Conservation (phyloP, 768 basidiomycete species). For the Xerocomus spinulosus region DNA sequence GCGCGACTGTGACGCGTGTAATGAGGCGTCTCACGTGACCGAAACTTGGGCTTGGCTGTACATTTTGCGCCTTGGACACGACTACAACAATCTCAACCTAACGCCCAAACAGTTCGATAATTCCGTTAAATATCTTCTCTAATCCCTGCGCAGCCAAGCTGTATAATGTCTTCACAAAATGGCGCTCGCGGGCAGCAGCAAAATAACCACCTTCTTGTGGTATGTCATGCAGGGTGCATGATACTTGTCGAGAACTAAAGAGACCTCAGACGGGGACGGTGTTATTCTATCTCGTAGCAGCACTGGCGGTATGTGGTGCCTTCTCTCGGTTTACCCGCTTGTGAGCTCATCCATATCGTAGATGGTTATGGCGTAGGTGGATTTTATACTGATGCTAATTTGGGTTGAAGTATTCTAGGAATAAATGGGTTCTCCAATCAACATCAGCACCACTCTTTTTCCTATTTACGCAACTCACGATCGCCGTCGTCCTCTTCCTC, state of each 20-base stretch:
- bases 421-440: constrained; percentile 85
- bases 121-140: not conserved
- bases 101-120: not conserved
- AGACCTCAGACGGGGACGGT: constrained; percentile 62
- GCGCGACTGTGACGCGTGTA: constrained; percentile 7
- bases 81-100: not conserved
- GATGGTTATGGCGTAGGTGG: constrained; percentile 86
- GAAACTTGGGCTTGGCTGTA: not conserved
- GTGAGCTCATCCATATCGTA: constrained; percentile 26
- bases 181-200: constrained; percentile 30
- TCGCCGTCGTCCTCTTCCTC: constrained; percentile 74
- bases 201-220: constrained; percentile 29
- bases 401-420: constrained; percentile 40
- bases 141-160: not conserved
- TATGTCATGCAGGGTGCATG: constrained; percentile 15
- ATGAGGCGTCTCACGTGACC: constrained; percentile 18
- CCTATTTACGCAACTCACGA: constrained; percentile 72
- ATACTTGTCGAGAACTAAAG: constrained; percentile 4
- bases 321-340: not conserved
- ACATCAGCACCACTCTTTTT: constrained; percentile 82
- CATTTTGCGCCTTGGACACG: not conserved
- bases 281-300: constrained; percentile 84
- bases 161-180: constrained; percentile 25
- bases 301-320: constrained; percentile 62
- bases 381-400: constrained; percentile 17